Conservation (phyloP, 805 yeast genomes). For the Hanseniaspora nectarophila region DNA sequence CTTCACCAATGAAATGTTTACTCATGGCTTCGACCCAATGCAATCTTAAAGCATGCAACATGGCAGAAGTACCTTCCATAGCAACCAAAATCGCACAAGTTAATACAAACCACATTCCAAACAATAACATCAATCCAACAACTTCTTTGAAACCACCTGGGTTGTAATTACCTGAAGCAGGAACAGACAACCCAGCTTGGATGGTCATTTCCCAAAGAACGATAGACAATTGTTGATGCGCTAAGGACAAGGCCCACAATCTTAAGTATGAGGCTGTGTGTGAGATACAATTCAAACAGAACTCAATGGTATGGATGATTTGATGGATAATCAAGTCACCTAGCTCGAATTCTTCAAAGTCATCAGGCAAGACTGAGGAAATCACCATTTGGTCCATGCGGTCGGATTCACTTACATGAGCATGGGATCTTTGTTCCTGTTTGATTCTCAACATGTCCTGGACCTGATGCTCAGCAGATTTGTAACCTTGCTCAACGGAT, state of each 20-base stretch:
- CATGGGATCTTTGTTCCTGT: conserved; percentile 24
- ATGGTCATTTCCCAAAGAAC: conserved; percentile 96
- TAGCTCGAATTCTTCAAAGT: conserved; percentile 50
- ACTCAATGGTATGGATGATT: conserved; percentile 94
- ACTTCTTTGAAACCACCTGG: conserved; percentile 52
- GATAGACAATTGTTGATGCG: conserved; percentile 91
- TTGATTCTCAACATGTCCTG: conserved; percentile 26
- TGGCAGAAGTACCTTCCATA: conserved; percentile 99
- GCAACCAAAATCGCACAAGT: conserved; percentile 84
- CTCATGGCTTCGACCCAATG: conserved; percentile 99
- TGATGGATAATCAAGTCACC: conserved; percentile 96
- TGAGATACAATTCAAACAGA: conserved; percentile 93
- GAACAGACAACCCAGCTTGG: conserved; percentile 52
- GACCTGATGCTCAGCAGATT: conserved; percentile 22
- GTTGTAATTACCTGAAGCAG: conserved; percentile 20
- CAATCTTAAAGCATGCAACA: conserved; percentile 94
- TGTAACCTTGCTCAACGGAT: neutral
- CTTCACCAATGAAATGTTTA: conserved; percentile 95
- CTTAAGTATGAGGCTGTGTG: conserved; percentile 95
- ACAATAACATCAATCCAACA: conserved; percentile 60
- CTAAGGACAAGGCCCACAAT: conserved; percentile 92
- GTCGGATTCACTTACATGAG: conserved; percentile 36
- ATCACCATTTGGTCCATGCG: conserved; percentile 39
- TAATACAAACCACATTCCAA: conserved; percentile 88
- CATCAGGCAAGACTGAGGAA: conserved; percentile 26